Base-by-base conservation (phyloP, 805 yeast genomes). In the Dipodascopsis uninucleata region DNA sequence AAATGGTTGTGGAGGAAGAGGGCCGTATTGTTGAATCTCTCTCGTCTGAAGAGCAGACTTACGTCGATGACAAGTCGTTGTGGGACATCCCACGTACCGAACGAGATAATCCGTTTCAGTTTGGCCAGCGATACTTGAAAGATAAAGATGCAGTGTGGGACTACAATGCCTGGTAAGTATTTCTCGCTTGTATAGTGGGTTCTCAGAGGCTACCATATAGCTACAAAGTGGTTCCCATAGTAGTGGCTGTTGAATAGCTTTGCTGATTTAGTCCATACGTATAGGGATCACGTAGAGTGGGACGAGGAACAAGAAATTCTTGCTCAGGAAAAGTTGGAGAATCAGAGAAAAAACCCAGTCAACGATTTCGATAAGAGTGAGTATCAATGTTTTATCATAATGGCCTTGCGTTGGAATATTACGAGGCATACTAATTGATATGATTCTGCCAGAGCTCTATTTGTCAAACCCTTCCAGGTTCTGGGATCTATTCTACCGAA, bases 401-500 rank as follows among this genome's bases (percentile, higher is more conserved):
- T n/a, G n/a, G n/a, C n/a, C n/a, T n/a, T n/a, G 37, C 17, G 7
- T 17, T 8, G 5, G 45, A 5, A 6, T 21, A n/a, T 33, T 6
- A 9, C 18, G 5, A 18, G 29, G 16, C 14, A 20, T 5, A 10
- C 5, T 18, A 41, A 12, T 5, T 43, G 18, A 21, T 24, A 7
- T n/a, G n/a, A n/a, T n/a, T n/a, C n/a, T n/a, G 31, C 16, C 16
- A 7, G 71, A 74, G 23, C 66, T 81, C 40, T 93, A 77, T 66
- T 88, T 89, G 67, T 66, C 78, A 5, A 85, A 85, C 55, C 98
- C 98, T 0, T 95, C 93, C 5, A 79, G 85, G 54, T 93, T 82
- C 64, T 93, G 98, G 98, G 96, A 93, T 64, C 76, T 84, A 5
- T 93, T 93, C 62, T 93, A 93, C 64, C 81, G 82, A 57, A 85